Evolutionary conservation across 306 rosid genomes (phyloP).

Genomic region (Neltuma alba): DNA sequence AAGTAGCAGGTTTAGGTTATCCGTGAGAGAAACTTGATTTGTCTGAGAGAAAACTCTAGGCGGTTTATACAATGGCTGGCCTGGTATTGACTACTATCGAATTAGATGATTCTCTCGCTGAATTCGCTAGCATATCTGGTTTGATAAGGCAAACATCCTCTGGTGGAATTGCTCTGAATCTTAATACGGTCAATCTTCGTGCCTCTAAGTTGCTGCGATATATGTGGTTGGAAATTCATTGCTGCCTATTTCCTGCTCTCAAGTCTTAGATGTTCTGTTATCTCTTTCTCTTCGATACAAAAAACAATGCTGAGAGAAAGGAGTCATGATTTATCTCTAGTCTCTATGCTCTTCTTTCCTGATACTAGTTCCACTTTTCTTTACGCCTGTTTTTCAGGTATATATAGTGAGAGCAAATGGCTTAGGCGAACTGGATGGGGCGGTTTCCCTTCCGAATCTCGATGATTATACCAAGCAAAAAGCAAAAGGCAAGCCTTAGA

Average conservation of each 20-base stretch:
- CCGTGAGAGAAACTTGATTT: background rate
- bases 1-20: background rate
- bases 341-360: constrained; percentile 1
- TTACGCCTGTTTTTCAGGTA: constrained; percentile 52
- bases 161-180: constrained; percentile 12
- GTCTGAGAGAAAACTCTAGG: background rate
- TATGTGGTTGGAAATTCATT: background rate
- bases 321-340: background rate
- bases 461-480: constrained; percentile 50
- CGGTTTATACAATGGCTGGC: background rate
- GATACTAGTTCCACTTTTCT: background rate
- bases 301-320: background rate
- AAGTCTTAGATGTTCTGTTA: no score
- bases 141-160: background rate
- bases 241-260: background rate
- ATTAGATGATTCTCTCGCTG: background rate
- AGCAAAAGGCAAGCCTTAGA: constrained; percentile 57
- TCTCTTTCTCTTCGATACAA: background rate
- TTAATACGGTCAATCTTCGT: constrained; percentile 1
- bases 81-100: background rate
- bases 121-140: background rate
- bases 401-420: constrained; percentile 61
- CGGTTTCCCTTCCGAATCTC: constrained; percentile 48
- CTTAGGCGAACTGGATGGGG: constrained; percentile 64
- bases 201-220: background rate